Conservation (phyloP, 164 flowering plant species). For the Liquidambar formosana region DNA sequence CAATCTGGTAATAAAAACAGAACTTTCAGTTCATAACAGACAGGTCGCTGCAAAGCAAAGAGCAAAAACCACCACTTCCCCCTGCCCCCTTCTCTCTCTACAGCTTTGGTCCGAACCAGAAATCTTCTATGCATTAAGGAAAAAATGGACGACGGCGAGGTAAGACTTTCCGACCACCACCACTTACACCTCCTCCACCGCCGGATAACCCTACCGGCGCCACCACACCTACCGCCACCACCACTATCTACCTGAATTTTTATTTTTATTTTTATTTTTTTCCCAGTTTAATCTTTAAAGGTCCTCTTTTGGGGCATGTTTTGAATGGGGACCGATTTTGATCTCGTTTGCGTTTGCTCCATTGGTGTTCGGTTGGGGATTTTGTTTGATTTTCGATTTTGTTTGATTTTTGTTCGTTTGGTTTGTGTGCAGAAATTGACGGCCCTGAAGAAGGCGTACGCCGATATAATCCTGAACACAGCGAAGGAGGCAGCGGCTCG, state of each 20-base stretch:
- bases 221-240: constrained; percentile 1
- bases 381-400: constrained; percentile 4
- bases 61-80: too few relatives aligned
- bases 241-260: constrained; percentile 7
- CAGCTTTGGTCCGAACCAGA: constrained; percentile 14
- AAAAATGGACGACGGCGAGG: constrained; percentile 48
- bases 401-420: constrained; percentile 6
- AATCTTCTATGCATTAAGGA: not conserved
- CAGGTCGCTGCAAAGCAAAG: constrained; percentile 34
- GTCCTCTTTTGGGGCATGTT: not conserved
- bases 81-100: not conserved
- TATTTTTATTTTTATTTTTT: not conserved
- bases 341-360: not conserved
- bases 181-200: too few relatives aligned
- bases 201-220: not conserved
- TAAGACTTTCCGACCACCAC: constrained; percentile 16
- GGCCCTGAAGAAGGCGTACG: constrained; percentile 84
- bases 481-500: constrained; percentile 88
- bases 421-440: constrained; percentile 48
- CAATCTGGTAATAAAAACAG: constrained; percentile 16
- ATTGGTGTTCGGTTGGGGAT: not conserved
- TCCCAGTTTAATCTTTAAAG: not conserved
- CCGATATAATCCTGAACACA: constrained; percentile 74
- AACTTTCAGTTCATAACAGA: constrained; percentile 68
- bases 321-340: not conserved